These are phyloP conservation scores for Knoxdaviesia proteae DNA, from an alignment of 2,329 filamentous ascomycete species.

Conservation along the genomic window DNA sequence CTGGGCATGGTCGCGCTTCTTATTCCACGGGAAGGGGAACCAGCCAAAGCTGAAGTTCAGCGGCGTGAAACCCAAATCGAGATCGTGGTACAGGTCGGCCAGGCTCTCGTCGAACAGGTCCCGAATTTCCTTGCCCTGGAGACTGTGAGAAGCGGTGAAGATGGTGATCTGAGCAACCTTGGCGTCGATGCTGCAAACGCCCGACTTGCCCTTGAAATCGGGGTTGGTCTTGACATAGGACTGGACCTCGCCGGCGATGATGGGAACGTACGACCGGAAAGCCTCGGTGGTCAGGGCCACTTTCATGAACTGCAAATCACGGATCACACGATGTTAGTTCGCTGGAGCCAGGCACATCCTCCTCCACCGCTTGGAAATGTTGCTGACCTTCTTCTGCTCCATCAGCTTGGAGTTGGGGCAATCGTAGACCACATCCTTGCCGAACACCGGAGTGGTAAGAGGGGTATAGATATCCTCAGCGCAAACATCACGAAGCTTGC, in stretches of 20 bases:
- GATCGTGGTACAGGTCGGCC: conserved; percentile 66
- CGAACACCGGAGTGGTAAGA: conserved; percentile 53
- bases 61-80: conserved; percentile 76
- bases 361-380: not conserved
- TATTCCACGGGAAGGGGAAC: conserved; percentile 77
- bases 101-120: conserved; percentile 62
- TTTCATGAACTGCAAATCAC: conserved; percentile 48
- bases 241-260: conserved; percentile 56
- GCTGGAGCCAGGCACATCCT: not conserved
- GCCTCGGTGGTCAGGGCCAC: conserved; percentile 56
- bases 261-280: conserved; percentile 53
- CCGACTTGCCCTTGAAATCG: conserved; percentile 45
- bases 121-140: conserved; percentile 70
- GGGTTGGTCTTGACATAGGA: conserved; percentile 50
- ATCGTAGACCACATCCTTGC: conserved; percentile 73
- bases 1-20: conserved; percentile 59
- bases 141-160: conserved; percentile 68
- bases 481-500: conserved; percentile 73
- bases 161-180: conserved; percentile 74
- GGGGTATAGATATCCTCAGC: conserved; percentile 80
- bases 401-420: conserved; percentile 82
- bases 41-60: conserved; percentile 83
- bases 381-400: conserved; percentile 76
- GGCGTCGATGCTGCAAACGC: conserved; percentile 50
- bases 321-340: not conserved